These are phyloP conservation scores for Metahyphopichia silvanorum DNA, from an alignment of 805 yeast genomes.

Conservation along the genomic window DNA sequence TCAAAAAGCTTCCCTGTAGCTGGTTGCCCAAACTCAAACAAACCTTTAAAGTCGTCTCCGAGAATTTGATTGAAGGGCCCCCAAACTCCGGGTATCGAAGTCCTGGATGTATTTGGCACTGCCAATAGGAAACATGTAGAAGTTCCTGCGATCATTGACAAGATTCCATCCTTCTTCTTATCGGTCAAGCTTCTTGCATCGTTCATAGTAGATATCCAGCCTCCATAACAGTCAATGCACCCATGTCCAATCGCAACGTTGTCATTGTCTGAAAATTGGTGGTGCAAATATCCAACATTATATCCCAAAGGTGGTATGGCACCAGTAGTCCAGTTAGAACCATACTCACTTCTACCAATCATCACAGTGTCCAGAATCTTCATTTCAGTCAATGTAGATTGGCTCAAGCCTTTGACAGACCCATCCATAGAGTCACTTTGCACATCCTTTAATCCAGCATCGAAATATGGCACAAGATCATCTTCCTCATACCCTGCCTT, in stretches of 20 bases:
- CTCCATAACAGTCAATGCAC: slow-evolving; percentile 58
- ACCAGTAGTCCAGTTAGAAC: slow-evolving; percentile 8
- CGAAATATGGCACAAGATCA: slow-evolving; percentile 7
- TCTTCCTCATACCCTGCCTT: slow-evolving; percentile 17
- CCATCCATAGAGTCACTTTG: slow-evolving; percentile 49
- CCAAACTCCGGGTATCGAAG: slow-evolving; percentile 49
- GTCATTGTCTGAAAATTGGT: background rate
- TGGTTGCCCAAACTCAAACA: slow-evolving; percentile 57
- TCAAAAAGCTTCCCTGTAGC: slow-evolving; percentile 56
- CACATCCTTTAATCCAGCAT: slow-evolving; percentile 3
- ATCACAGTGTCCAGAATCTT: too few relatives aligned
- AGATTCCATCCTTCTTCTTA: slow-evolving; percentile 1
- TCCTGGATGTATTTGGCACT: slow-evolving; percentile 12
- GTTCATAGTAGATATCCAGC: slow-evolving; percentile 41
- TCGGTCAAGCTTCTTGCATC: slow-evolving; percentile 14
- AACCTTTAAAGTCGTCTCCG: slow-evolving; percentile 13
- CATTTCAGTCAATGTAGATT: too few relatives aligned
- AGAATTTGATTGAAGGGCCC: slow-evolving; percentile 51
- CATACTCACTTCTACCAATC: slow-evolving; percentile 26
- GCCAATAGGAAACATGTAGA: slow-evolving; percentile 51
- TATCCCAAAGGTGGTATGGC: slow-evolving; percentile 30
- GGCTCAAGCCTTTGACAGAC: slow-evolving; percentile 56
- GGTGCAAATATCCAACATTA: slow-evolving; percentile 16
- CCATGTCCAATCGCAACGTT: slow-evolving; percentile 36
- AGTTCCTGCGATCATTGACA: slow-evolving; percentile 60